A percentile compares a stretch with the other conserved stretches of the same genome.
Evolutionary conservation across 768 basidiomycete species (phyloP).

Genomic region (Termitomyces sp.): DNA sequence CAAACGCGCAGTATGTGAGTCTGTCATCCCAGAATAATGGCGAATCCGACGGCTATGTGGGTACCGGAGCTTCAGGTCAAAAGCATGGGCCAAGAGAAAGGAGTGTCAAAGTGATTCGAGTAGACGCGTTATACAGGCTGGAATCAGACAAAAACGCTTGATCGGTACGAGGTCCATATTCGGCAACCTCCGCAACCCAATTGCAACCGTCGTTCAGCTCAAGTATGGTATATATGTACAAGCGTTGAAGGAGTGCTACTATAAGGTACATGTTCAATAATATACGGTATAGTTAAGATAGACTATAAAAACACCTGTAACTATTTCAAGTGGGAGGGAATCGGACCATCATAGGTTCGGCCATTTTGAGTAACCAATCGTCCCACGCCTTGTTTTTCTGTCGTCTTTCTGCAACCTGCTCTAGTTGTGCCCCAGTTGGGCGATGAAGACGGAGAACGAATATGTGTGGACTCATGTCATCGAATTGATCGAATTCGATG

Average conservation of each 20-base stretch:
- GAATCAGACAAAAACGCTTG: not conserved
- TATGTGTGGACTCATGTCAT: conserved; percentile 37
- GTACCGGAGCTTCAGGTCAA: not conserved
- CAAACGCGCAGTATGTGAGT: conserved; percentile 48
- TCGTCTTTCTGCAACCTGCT: conserved; percentile 22
- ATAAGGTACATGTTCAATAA: not conserved
- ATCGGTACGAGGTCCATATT: not conserved
- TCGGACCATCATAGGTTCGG: conserved; percentile 25
- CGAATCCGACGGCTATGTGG: not conserved
- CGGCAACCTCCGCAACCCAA: not conserved
- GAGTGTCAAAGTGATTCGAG: not conserved
- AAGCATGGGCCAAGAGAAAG: not conserved
- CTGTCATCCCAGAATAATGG: conserved; percentile 36
- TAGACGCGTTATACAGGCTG: not conserved
- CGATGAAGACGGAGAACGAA: conserved; percentile 44
- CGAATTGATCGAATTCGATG: conserved; percentile 35
- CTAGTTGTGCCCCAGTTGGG: conserved; percentile 41
- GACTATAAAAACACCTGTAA: not conserved
- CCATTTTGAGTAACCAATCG: conserved; percentile 29
- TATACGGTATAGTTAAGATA: not conserved
- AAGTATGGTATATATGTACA: not conserved
- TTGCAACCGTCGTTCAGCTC: not conserved
- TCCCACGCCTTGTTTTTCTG: conserved; percentile 34
- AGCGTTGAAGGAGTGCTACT: not conserved
- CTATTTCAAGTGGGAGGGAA: not conserved